These are phyloP conservation scores for Solanum okadae DNA, from an alignment of 257 asterid genomes.

Conservation along the genomic window DNA sequence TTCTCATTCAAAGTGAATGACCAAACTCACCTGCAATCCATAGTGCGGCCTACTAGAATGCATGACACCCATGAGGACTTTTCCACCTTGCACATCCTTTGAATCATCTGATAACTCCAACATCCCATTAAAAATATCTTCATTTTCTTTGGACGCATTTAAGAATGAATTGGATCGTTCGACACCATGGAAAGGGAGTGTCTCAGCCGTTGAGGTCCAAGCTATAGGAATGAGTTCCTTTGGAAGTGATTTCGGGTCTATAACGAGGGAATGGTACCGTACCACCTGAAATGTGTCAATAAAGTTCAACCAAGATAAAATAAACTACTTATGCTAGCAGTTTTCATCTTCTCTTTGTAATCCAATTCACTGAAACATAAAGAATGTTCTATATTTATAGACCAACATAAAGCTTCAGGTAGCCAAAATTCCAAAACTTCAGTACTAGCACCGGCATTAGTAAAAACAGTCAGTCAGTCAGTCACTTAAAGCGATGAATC, in stretches of 20 bases:
- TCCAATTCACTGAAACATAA: neutral
- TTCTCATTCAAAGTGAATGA: neutral
- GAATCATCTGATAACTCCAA: slow-evolving; percentile 23
- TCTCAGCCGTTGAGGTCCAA: slow-evolving; percentile 65
- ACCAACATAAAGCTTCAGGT: neutral
- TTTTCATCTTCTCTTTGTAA: neutral
- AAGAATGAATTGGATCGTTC: slow-evolving; percentile 17
- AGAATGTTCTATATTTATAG: neutral
- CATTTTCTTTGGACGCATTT: slow-evolving; percentile 31
- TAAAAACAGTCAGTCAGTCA: neutral
- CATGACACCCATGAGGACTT: slow-evolving; percentile 91
- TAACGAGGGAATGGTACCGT: slow-evolving; percentile 88
- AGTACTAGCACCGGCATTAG: neutral
- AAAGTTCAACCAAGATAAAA: neutral
- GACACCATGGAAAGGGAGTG: slow-evolving; percentile 46
- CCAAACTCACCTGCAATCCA: slow-evolving; percentile 73
- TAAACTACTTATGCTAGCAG: neutral
- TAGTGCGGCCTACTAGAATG: slow-evolving; percentile 87
- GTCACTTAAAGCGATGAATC: neutral
- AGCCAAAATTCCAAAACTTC: neutral
- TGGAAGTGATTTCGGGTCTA: slow-evolving; percentile 81
- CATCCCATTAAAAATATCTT: slow-evolving; percentile 19
- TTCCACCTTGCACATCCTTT: slow-evolving; percentile 25
- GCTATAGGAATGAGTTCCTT: slow-evolving; percentile 87
- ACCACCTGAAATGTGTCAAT: slow-evolving; percentile 54